Base-by-base conservation (phyloP, 495 filamentous ascomycete species). In the Sphaerosporella brunnea region DNA sequence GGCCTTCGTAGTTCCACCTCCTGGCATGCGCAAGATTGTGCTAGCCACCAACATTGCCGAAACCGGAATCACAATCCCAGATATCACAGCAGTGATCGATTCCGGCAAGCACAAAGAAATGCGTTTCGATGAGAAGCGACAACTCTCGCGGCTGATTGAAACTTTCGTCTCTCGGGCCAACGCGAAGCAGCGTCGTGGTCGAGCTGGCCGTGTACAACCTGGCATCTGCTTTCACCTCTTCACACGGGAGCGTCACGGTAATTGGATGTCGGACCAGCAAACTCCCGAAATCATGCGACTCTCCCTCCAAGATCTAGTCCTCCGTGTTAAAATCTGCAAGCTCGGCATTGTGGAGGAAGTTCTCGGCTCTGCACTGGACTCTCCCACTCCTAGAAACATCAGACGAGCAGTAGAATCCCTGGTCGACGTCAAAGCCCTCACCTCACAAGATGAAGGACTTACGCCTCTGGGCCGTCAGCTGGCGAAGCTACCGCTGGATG, bases 291-390 rank as follows among this genome's bases (percentile, higher is more conserved):
- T 97, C 73, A 77, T 96, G 36, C 79, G 90, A 2, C 71, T 97
- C 4, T 94, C 86, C 0, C 65, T 97, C 8, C 88, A 96, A 64
- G 90, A 97, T 53, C 73, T 95, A 2, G 83, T 87, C 7, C 78
- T 97, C 52, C 78, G 90, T n/a, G 84, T 95, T 52, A 97, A 97
- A 65, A 90, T 92, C 28, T 97, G 86, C 66, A 90, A 87, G 56
- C 71, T 97, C 41, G 90, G 90, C 2, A 77, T 79, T 39, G 87
- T 96, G 42, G 88, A 94, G 56, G 73, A 85, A 51, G 93, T 85
- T 0, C 69, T 97, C 3, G 71, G 79, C n/a, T 74, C 90, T 62
- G 90, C 90, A 5, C 66, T 96, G 16, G 90, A 97, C 60, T 80
- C 88, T 0, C 90, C 90, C 0, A 84, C 78, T 2, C 70, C 80